Percentiles rank a stretch among this genome's conserved stretches.
Evolutionary conservation across 164 flowering plant species (phyloP).

Genomic region (Litsea cubeba): DNA sequence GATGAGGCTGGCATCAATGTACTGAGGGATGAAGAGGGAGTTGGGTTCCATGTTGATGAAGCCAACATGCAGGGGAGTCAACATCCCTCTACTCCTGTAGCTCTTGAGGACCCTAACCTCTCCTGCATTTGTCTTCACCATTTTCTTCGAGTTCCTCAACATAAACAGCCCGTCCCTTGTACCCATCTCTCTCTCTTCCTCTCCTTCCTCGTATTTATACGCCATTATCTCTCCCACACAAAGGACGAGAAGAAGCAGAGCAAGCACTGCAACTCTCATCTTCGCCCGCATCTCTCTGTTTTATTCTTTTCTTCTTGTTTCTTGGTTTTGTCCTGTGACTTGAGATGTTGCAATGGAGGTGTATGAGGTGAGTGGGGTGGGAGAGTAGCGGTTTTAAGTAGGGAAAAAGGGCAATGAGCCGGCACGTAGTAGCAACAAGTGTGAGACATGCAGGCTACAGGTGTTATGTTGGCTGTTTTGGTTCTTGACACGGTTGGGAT

Average conservation of each 20-base stretch:
- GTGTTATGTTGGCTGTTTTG: not conserved
- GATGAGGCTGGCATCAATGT: slow-evolving; percentile 63
- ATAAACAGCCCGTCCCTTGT: slow-evolving; percentile 34
- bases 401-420: not conserved
- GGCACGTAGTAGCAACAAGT: no score
- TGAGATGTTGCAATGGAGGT: not conserved
- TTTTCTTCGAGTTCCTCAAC: slow-evolving; percentile 40
- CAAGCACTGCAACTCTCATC: not conserved
- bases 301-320: not conserved
- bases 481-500: slow-evolving; percentile 1
- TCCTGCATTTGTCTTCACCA: slow-evolving; percentile 72
- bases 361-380: not conserved
- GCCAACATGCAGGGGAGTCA: slow-evolving; percentile 64
- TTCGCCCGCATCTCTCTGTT: not conserved
- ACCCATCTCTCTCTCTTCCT: slow-evolving; percentile 15
- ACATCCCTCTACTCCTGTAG: slow-evolving; percentile 12
- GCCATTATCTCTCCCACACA: not conserved
- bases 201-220: not conserved
- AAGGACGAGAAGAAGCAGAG: not conserved
- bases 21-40: slow-evolving; percentile 78
- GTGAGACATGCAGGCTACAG: not conserved
- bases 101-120: slow-evolving; percentile 60
- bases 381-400: not conserved
- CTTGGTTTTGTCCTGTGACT: not conserved
- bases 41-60: slow-evolving; percentile 85